Conservation (phyloP, 1,284 basidiomycete species). For the Meripilus lineatus region DNA sequence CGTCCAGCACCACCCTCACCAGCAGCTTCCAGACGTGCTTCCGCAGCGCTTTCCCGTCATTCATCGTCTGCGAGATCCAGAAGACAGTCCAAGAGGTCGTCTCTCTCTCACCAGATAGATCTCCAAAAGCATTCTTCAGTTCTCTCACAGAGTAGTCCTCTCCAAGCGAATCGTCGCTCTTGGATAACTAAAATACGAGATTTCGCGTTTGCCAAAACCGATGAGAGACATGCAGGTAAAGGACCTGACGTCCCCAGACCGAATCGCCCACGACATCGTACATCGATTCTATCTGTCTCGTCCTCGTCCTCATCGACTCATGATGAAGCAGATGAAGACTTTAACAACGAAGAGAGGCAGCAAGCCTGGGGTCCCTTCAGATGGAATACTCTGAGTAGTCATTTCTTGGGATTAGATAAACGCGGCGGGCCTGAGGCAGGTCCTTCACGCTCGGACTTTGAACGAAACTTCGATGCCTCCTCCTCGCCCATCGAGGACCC, state of each 20-base stretch:
- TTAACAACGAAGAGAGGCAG: slow-evolving; percentile 23
- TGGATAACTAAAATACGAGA: slow-evolving; percentile 53
- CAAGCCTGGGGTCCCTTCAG: slow-evolving; percentile 39
- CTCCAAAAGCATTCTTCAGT: slow-evolving; percentile 22
- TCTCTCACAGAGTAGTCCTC: slow-evolving; percentile 8
- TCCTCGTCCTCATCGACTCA: slow-evolving; percentile 23
- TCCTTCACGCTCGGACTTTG: slow-evolving; percentile 42
- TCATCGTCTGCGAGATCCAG: slow-evolving; percentile 26
- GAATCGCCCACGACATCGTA: slow-evolving; percentile 38
- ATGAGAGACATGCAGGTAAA: slow-evolving; percentile 50
- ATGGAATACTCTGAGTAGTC: slow-evolving; percentile 37
- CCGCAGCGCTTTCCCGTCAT: slow-evolving; percentile 34
- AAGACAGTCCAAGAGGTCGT: slow-evolving; percentile 23
- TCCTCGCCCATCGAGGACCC: slow-evolving; percentile 22
- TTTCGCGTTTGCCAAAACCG: slow-evolving; percentile 48
- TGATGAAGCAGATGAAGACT: slow-evolving; percentile 21
- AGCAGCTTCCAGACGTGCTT: slow-evolving; percentile 50
- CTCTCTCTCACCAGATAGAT: slow-evolving; percentile 14
- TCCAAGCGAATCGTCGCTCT: slow-evolving; percentile 14
- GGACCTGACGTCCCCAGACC: slow-evolving; percentile 49
- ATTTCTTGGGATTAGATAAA: slow-evolving; percentile 20
- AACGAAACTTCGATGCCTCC: slow-evolving; percentile 40
- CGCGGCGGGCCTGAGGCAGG: slow-evolving; percentile 23
- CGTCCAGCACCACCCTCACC: slow-evolving; percentile 67
- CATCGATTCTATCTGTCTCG: slow-evolving; percentile 25